Evolutionary conservation across 257 asterid genomes (phyloP), one percentile per base, ranked within the genome.

Genomic region (Solanum gracilifrons): DNA sequence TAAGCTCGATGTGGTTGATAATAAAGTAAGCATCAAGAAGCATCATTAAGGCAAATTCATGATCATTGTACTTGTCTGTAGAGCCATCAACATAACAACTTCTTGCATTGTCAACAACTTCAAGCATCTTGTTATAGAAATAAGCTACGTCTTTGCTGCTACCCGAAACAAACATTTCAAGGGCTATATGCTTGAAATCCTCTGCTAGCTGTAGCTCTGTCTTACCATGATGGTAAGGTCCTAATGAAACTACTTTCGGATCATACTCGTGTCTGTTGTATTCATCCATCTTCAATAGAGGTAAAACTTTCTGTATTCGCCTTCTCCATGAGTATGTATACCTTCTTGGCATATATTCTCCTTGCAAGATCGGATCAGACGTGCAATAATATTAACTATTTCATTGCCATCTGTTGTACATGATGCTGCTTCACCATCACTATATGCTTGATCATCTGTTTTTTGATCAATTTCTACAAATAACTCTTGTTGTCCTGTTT

Each of bases 161-260:
- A 41, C 64, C 84, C 7, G 84, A 79, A 9, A 41, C 84, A 79
- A 79, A 79, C 84, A 79, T 79, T 79, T 79, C 64, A 79, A 79
- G 37, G 62, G 84, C 84, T 41, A 79, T 41, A 25, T 79, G 84
- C 37, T 79, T 79, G 64, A 79, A 79, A 6, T 79, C 64, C 84
- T 79, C 64, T 25, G 64, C 84, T 79, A 79, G 84, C 15, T 79
- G 84, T 58, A 79, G 64, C 84, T 79, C 84, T 7, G 37, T 33
- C 21, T 79, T 79, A 79, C 84, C 84, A 25, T 79, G 84, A 46
- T 79, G 84, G 60, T 79, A 41, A 18, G 92, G 90, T 13, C 93
- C 90, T 20, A 91, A 35, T 15, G 92, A 91, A 73, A 88, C 88
- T 41, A 79, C 84, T 46, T 41, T 79, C n/a, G 84, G 84, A 41